These are phyloP conservation scores for Kwoniella dejecticola DNA, from an alignment of 768 basidiomycete species.

Conservation along the genomic window DNA sequence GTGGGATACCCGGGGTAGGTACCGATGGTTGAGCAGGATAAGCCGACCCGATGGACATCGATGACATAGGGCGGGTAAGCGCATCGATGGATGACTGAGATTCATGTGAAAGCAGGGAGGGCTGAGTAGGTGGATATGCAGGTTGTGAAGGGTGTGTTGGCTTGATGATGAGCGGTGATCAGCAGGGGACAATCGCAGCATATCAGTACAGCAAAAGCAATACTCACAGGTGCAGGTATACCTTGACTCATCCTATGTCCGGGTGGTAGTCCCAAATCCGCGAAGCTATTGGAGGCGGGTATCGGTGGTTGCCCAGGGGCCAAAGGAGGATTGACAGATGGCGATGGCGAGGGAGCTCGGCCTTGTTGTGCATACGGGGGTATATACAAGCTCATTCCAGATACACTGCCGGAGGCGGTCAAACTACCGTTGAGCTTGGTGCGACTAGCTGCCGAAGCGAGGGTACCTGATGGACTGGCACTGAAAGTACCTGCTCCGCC, in stretches of 20 bases:
- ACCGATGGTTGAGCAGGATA: constrained; percentile 18
- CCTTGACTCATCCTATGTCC: constrained; percentile 34
- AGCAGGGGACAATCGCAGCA: background rate
- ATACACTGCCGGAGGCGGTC: constrained; percentile 40
- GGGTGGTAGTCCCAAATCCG: constrained; percentile 43
- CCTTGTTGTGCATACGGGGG: constrained; percentile 43
- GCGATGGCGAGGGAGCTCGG: constrained; percentile 20
- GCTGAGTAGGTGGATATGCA: constrained; percentile 15
- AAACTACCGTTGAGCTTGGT: constrained; percentile 25
- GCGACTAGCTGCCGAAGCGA: constrained; percentile 17
- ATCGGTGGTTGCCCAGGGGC: background rate
- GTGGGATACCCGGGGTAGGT: background rate
- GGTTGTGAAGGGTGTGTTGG: constrained; percentile 11
- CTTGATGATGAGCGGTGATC: background rate
- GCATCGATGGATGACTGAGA: constrained; percentile 31
- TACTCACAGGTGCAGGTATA: constrained; percentile 41
- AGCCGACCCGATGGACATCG: constrained; percentile 37
- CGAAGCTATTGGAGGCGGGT: constrained; percentile 35
- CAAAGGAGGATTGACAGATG: constrained; percentile 1
- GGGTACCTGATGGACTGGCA: constrained; percentile 26
- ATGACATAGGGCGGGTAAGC: constrained; percentile 40
- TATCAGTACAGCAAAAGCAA: background rate
- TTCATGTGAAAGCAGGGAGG: background rate
- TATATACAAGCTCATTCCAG: constrained; percentile 51
- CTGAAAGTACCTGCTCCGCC: constrained; percentile 23